phyloP scores from a whole-genome alignment of 371 early-diverging fungal species.

The Catenaria anguillulae region DNA sequence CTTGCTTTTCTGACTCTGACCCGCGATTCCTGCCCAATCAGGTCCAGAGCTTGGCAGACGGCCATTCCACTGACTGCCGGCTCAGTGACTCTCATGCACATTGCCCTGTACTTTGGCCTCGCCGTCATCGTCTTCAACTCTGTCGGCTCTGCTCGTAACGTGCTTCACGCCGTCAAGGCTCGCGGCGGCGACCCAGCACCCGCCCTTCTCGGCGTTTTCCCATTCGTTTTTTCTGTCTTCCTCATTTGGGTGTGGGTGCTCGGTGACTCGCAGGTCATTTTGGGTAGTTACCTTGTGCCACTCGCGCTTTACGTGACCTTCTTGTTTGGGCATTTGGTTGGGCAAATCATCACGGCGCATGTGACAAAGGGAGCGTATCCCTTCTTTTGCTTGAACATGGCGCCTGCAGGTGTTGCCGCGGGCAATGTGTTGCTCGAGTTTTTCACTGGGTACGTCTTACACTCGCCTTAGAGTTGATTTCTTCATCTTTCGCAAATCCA shows the following conservation, averaged over 20 bases:
- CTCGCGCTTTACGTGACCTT: constrained; percentile 54
- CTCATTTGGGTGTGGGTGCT: constrained; percentile 44
- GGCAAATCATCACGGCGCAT: constrained; percentile 70
- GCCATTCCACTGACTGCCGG: too few species aligned
- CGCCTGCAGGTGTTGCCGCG: constrained; percentile 53
- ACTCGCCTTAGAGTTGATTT: background rate
- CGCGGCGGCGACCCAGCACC: constrained; percentile 30
- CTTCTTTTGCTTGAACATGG: constrained; percentile 37
- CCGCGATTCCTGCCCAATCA: too few species aligned
- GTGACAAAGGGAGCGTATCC: constrained; percentile 56
- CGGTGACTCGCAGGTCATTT: constrained; percentile 48
- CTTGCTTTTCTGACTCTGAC: too few species aligned
- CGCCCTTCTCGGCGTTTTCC: constrained; percentile 45
- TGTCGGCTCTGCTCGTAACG: constrained; percentile 28
- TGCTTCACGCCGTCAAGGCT: constrained; percentile 28
- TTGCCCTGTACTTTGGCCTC: constrained; percentile 7
- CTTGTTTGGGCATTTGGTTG: constrained; percentile 70
- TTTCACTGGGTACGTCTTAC: background rate
- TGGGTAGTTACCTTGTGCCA: constrained; percentile 33
- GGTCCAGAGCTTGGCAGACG: too few species aligned
- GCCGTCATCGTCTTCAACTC: constrained; percentile 10
- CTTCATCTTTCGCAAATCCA: background rate
- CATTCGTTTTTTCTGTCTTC: constrained; percentile 40
- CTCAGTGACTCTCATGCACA: background rate
- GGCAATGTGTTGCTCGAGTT: constrained; percentile 23